Percentiles rank a stretch among this genome's conserved stretches.
Conservation (phyloP, 345 rosid species). For the Geranium rotundifolium region DNA sequence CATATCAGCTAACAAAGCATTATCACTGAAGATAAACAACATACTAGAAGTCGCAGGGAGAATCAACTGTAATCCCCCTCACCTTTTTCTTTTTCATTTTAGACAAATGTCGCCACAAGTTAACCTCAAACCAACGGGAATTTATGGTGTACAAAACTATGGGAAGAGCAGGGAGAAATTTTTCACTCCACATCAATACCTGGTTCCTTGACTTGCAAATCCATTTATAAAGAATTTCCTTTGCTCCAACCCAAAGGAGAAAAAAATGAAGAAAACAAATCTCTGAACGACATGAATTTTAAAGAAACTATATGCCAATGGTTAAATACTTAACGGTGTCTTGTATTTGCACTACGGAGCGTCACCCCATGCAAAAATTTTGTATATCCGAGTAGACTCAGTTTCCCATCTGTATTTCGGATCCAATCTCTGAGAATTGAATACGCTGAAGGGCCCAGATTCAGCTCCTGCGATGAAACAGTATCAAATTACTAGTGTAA, state of each 20-base stretch:
- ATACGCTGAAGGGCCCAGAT: conserved; percentile 72
- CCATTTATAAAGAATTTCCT: conserved; percentile 22
- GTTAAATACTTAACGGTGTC: conserved; percentile 35
- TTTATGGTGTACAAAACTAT: too few relatives aligned
- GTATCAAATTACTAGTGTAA: too few relatives aligned
- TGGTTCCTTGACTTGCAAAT: conserved; percentile 12
- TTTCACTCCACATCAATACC: conserved; percentile 1
- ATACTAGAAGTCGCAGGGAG: too few relatives aligned
- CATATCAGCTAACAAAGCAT: too few relatives aligned
- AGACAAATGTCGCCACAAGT: too few relatives aligned
- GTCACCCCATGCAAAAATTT: conserved; percentile 79
- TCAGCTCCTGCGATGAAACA: conserved; percentile 40
- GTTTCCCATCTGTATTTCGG: conserved; percentile 69
- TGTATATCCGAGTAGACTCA: conserved; percentile 64
- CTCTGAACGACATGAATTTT: conserved; percentile 5
- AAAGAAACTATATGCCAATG: conserved; percentile 11
- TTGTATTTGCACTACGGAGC: conserved; percentile 39
- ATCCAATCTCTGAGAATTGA: conserved; percentile 72
- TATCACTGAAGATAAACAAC: too few relatives aligned
- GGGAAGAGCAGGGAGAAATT: too few relatives aligned
- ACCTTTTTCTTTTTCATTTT: too few relatives aligned
- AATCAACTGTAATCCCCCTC: too few relatives aligned
- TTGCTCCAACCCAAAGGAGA: conserved; percentile 8
- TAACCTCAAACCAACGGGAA: too few relatives aligned
- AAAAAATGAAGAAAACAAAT: not conserved